phyloP scores from a whole-genome alignment of 2,329 filamentous ascomycete species.

The Cadophora sp. region DNA sequence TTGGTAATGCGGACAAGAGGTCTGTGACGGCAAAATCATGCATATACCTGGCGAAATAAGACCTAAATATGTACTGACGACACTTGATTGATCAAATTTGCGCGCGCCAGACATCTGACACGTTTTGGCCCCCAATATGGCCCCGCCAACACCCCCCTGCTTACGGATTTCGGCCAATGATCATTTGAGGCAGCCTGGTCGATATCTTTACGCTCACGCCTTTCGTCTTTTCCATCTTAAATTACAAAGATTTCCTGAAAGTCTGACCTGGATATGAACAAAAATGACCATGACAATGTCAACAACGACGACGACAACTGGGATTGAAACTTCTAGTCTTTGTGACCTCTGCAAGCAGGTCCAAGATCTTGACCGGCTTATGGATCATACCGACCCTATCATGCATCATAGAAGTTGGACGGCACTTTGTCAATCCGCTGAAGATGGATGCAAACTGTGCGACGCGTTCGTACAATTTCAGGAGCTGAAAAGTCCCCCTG shows the following conservation, averaged over 20 bases:
- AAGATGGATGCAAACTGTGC: slow-evolving; percentile 1
- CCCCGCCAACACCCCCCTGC: neutral
- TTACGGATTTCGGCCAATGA: neutral
- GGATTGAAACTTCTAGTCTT: neutral
- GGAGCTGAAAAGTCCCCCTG: neutral
- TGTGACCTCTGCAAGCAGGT: slow-evolving; percentile 6
- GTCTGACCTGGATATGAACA: neutral
- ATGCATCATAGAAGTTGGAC: slow-evolving; percentile 12
- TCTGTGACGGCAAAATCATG: too few relatives aligned
- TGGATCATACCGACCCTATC: neutral
- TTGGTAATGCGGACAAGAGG: too few relatives aligned
- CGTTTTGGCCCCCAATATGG: neutral
- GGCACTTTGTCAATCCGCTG: slow-evolving; percentile 1
- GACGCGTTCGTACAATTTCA: neutral
- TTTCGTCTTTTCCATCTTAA: too few relatives aligned
- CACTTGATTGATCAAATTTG: neutral
- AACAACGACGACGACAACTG: neutral
- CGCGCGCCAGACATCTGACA: neutral
- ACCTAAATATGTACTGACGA: neutral
- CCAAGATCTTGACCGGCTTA: slow-evolving; percentile 9
- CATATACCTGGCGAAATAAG: too few relatives aligned
- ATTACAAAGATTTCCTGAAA: too few relatives aligned
- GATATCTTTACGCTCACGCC: too few relatives aligned
- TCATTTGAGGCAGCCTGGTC: too few relatives aligned
- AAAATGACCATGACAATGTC: neutral